Base-by-base conservation (phyloP, 805 yeast species). In the Lachancea waltii region DNA sequence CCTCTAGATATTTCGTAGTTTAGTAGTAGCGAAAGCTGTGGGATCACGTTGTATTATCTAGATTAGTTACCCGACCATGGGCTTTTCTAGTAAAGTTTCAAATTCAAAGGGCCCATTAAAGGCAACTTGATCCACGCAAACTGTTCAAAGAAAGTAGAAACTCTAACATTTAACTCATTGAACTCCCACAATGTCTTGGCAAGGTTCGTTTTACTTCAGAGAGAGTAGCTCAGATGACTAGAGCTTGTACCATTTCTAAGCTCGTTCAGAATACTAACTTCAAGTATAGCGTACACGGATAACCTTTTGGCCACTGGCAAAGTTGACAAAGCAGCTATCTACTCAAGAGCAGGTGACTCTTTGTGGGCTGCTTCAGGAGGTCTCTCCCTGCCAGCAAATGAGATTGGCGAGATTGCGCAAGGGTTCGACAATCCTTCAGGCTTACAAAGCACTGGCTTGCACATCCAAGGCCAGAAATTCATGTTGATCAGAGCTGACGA, bases 281-380 rank as follows among this genome's bases (percentile, higher is more conserved):
- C 13, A 2, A 10, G 13, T 26, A 21, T 26, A 87, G 97, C 97
- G 44, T 92, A 92, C 74, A 87, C 96, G 39, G 97, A 92, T 62
- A 90, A 87, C 68, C 78, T 92, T 51, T 68, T 83, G 49, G 84
- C 81, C 40, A 83, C 97, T 36, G 85, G 86, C 46, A 85, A 85
- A 63, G 72, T 92, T 49, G 97, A 90, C 68, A 79, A 79, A 62
- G 96, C 97, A 23, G 92, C 94, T 29, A 77, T 92, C 50, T 89
- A 84, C 65, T 89, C 97, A 7, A 81, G 84, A 50, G 95, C 94
- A 10, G 98, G 98, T 32, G 95, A 89, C 62, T 75, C 95, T 15
- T 74, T 79, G 37, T 92, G 98, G 98, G 97, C 97, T 16, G 76
- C 79, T 50, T 72, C 92, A 13, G 73, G 82, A 44, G 75, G 76